Conservation (phyloP, 179 eudicot genomes). For the Drosera spatulata region DNA sequence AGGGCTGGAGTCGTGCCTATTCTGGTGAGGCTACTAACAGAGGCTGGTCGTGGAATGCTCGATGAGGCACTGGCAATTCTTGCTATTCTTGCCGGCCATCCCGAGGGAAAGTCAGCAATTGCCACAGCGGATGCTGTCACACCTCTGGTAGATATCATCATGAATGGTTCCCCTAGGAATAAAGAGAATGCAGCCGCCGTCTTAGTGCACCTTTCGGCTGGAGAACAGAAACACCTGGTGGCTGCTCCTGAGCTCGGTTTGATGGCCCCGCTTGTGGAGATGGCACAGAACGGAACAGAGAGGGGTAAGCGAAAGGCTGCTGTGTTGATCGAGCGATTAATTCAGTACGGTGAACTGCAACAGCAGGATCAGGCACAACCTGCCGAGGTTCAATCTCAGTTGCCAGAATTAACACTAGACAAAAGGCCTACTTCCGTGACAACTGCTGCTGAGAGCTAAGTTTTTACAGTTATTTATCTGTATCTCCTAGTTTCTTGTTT, state of each 20-base stretch:
- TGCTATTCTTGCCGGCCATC: constrained; percentile 80
- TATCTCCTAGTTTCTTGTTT: no score
- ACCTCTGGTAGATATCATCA: constrained; percentile 63
- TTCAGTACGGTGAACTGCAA: constrained; percentile 59
- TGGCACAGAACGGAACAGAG: constrained; percentile 73
- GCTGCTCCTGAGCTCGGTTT: constrained; percentile 66
- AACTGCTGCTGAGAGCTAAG: no score
- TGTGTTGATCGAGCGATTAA: constrained; percentile 68
- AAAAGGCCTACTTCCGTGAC: no score
- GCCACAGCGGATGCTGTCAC: constrained; percentile 78
- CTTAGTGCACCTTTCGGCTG: constrained; percentile 71
- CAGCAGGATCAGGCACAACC: constrained; percentile 36
- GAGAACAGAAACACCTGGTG: constrained; percentile 49
- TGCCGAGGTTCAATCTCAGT: constrained; percentile 21
- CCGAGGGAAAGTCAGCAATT: constrained; percentile 74
- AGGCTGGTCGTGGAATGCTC: constrained; percentile 73
- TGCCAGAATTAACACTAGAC: no score
- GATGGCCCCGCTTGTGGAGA: constrained; percentile 41
- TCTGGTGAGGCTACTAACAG: constrained; percentile 64
- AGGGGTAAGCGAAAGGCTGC: constrained; percentile 85
- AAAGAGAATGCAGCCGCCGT: constrained; percentile 92
- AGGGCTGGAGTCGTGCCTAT: constrained; percentile 82
- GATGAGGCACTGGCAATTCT: constrained; percentile 87
- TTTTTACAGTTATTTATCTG: no score
- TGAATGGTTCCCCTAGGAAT: constrained; percentile 83